These are phyloP conservation scores for Aspergillus sp. DNA, from an alignment of 2,329 filamentous ascomycete species.

Conservation along the genomic window DNA sequence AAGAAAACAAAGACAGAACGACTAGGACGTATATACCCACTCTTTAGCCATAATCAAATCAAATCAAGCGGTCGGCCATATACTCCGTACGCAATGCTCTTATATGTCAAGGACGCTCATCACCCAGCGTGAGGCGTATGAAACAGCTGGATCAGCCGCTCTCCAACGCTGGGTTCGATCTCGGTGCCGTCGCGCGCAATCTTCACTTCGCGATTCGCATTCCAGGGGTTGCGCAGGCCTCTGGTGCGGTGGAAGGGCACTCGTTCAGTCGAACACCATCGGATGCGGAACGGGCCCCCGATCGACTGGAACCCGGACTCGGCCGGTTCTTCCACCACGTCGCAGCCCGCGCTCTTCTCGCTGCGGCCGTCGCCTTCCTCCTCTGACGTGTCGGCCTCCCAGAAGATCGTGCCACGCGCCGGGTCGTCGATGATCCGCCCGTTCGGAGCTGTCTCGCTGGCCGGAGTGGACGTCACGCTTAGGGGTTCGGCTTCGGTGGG, in stretches of 20 bases:
- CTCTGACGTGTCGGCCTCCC: conserved; percentile 71
- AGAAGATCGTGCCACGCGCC: conserved; percentile 92
- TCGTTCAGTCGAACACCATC: conserved; percentile 81
- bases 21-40: not conserved
- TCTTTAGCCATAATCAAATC: too few species aligned
- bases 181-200: conserved; percentile 94
- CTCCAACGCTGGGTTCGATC: conserved; percentile 77
- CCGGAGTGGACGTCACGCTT: conserved; percentile 74
- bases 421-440: conserved; percentile 91
- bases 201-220: conserved; percentile 91
- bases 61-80: too few species aligned
- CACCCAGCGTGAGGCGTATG: conserved; percentile 44
- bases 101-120: too few species aligned
- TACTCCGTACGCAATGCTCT: too few species aligned
- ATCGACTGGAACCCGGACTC: conserved; percentile 61
- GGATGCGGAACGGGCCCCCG: conserved; percentile 86
- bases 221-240: conserved; percentile 89
- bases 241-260: conserved; percentile 87
- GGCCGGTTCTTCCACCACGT: conserved; percentile 42
- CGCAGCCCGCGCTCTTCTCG: conserved; percentile 47
- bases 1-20: not conserved
- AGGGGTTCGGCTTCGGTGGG: conserved; percentile 64
- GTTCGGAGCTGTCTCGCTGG: conserved; percentile 73
- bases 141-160: conserved; percentile 75
- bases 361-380: conserved; percentile 34